Conservation (phyloP, 2,329 filamentous ascomycete species). For the Thielaviopsis musarum region DNA sequence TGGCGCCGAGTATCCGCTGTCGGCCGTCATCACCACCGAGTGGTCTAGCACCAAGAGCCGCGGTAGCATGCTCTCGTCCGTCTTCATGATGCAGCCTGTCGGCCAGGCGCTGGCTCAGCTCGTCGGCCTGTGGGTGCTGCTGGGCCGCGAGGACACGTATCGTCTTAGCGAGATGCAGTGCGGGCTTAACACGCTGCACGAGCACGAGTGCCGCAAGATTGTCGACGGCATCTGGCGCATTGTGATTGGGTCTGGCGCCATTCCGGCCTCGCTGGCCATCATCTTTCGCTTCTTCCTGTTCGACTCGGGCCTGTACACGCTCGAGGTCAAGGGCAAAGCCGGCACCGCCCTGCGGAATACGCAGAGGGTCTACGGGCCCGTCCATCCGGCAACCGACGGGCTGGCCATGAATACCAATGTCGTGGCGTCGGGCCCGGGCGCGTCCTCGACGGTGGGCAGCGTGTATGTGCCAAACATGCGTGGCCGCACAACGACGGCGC, state of each 20-base stretch:
- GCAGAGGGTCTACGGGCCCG: constrained; percentile 35
- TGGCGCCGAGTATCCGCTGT: constrained; percentile 52
- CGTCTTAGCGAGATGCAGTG: constrained; percentile 29
- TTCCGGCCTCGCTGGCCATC: constrained; percentile 46
- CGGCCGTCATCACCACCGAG: constrained; percentile 51
- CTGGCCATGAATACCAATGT: constrained; percentile 13
- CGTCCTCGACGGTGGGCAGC: constrained; percentile 10
- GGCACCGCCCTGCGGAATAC: constrained; percentile 41
- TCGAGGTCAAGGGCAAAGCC: constrained; percentile 47
- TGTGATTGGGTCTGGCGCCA: constrained; percentile 46
- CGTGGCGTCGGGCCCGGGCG: background rate
- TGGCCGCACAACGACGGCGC: constrained; percentile 10
- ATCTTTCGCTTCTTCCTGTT: constrained; percentile 50
- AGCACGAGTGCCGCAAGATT: constrained; percentile 27
- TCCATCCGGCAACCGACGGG: constrained; percentile 10
- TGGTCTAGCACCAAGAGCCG: constrained; percentile 45
- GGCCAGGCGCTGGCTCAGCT: constrained; percentile 49
- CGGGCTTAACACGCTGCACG: constrained; percentile 27
- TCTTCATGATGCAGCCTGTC: constrained; percentile 54
- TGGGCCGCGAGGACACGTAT: constrained; percentile 27
- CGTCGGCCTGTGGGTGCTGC: constrained; percentile 37
- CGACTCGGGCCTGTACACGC: constrained; percentile 46
- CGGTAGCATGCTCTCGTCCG: constrained; percentile 48
- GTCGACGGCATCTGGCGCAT: constrained; percentile 51
- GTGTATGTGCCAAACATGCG: constrained; percentile 20